A percentile compares a stretch with the other conserved stretches of the same genome.
phyloP scores from a whole-genome alignment of 2,329 filamentous ascomycete species.

The Aspergillus japonicus region DNA sequence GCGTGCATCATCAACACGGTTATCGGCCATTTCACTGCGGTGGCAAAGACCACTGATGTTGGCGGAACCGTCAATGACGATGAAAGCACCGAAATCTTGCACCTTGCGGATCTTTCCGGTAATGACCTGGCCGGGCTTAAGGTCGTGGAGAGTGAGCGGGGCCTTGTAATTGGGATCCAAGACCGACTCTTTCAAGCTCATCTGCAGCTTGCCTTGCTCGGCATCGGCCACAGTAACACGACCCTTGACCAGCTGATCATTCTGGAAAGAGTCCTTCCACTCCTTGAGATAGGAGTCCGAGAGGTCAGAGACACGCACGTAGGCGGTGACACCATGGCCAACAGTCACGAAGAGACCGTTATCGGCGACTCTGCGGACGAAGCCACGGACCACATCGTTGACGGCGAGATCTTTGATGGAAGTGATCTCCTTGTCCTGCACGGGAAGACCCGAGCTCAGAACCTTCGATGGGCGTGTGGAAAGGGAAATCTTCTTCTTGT shows the following conservation, averaged over 20 bases:
- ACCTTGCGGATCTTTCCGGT: conserved; percentile 92
- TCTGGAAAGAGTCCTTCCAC: conserved; percentile 85
- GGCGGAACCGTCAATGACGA: conserved; percentile 79
- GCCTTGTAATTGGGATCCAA: conserved; percentile 76
- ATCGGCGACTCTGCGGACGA: conserved; percentile 85
- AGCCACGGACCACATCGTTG: conserved; percentile 82
- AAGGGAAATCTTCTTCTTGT: conserved; percentile 80
- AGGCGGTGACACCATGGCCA: conserved; percentile 75
- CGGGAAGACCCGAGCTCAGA: conserved; percentile 76
- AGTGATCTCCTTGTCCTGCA: conserved; percentile 78
- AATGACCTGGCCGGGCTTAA: conserved; percentile 76
- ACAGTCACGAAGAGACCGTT: conserved; percentile 86
- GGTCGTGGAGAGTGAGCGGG: conserved; percentile 70
- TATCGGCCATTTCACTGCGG: conserved; percentile 85
- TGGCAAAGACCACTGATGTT: conserved; percentile 95
- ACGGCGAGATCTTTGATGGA: conserved; percentile 68
- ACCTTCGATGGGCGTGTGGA: conserved; percentile 86
- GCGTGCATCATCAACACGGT: conserved; percentile 75
- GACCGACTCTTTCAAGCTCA: conserved; percentile 83
- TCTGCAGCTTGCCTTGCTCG: conserved; percentile 69
- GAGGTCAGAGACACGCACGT: conserved; percentile 82
- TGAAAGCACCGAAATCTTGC: conserved; percentile 91
- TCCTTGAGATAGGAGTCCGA: conserved; percentile 92
- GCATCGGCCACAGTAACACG: conserved; percentile 73
- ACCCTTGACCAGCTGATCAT: conserved; percentile 87